A percentile compares a stretch with the other conserved stretches of the same genome.
Evolutionary conservation across 1,284 basidiomycete species (phyloP).

Genomic region (Cystobasidium sp.): DNA sequence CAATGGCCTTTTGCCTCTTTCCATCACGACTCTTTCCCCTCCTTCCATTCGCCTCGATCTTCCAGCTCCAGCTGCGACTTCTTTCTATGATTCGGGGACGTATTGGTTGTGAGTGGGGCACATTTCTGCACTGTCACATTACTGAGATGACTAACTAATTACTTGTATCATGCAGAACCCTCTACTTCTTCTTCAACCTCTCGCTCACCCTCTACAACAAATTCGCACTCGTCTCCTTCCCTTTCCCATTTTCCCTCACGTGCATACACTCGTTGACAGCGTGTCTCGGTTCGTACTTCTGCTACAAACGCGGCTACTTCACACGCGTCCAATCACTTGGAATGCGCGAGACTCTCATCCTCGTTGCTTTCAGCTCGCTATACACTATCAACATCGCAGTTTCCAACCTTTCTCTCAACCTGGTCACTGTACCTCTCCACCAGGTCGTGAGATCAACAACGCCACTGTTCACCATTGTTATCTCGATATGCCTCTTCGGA

Average conservation of each 20-base stretch:
- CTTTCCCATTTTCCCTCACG: constrained; percentile 73
- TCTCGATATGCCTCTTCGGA: constrained; percentile 65
- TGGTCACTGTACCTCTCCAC: constrained; percentile 92
- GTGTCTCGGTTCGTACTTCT: constrained; percentile 70
- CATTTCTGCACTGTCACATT: background rate
- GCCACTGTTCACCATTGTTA: constrained; percentile 82
- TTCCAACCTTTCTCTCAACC: constrained; percentile 81
- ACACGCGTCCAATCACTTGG: constrained; percentile 65
- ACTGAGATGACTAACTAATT: background rate
- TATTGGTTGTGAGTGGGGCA: constrained; percentile 34
- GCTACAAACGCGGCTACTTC: constrained; percentile 68
- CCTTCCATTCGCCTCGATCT: constrained; percentile 15
- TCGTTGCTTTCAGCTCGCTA: constrained; percentile 78
- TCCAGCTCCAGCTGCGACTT: background rate
- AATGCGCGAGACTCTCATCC: constrained; percentile 65
- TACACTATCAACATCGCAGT: constrained; percentile 92
- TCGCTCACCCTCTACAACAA: constrained; percentile 91
- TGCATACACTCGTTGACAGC: constrained; percentile 53
- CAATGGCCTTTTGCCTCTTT: constrained; percentile 6
- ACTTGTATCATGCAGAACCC: constrained; percentile 17
- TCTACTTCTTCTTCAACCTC: constrained; percentile 86
- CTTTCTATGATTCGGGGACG: constrained; percentile 28
- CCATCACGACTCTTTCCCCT: background rate
- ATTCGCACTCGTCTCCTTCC: constrained; percentile 80
- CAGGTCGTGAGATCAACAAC: constrained; percentile 92